A percentile compares a stretch with the other conserved stretches of the same genome.
These are phyloP conservation scores for Sordariomycetes sp. DNA, from an alignment of 2,329 filamentous ascomycete genomes.

Conservation along the genomic window DNA sequence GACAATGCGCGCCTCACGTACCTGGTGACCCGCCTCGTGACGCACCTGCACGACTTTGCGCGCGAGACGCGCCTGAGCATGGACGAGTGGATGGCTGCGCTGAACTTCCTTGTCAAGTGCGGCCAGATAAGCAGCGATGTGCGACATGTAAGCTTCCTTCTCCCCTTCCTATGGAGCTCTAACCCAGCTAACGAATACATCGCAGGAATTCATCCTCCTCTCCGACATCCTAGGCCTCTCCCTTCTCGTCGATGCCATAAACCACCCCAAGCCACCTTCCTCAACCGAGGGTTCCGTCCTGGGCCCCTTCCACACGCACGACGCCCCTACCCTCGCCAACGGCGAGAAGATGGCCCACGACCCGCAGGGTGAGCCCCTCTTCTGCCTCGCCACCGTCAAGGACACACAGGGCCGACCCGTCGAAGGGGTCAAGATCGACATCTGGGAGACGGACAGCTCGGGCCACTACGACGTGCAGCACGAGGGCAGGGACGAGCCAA, in stretches of 20 bases:
- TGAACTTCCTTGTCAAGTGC: slow-evolving; percentile 57
- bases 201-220: slow-evolving; percentile 63
- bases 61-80: slow-evolving; percentile 64
- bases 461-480: slow-evolving; percentile 72
- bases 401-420: slow-evolving; percentile 52
- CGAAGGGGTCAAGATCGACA: slow-evolving; percentile 54
- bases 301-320: slow-evolving; percentile 70
- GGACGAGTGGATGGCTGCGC: slow-evolving; percentile 61
- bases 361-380: slow-evolving; percentile 50
- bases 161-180: not conserved
- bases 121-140: slow-evolving; percentile 61
- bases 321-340: slow-evolving; percentile 41
- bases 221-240: slow-evolving; percentile 66
- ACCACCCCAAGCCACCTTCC: slow-evolving; percentile 59
- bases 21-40: slow-evolving; percentile 57
- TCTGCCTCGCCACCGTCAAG: slow-evolving; percentile 57
- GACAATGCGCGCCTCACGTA: slow-evolving; percentile 52
- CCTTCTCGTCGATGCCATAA: slow-evolving; percentile 64
- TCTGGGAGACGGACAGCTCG: slow-evolving; percentile 69
- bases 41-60: slow-evolving; percentile 67
- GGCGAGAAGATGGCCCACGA: slow-evolving; percentile 54
- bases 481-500: slow-evolving; percentile 34
- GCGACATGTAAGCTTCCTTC: slow-evolving; percentile 39
- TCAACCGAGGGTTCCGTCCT: slow-evolving; percentile 69
- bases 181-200: not conserved